Evolutionary conservation across 2,329 filamentous ascomycete genomes (phyloP), one percentile per base, ranked within the genome.

Genomic region (Sarocladium brachiariae): DNA sequence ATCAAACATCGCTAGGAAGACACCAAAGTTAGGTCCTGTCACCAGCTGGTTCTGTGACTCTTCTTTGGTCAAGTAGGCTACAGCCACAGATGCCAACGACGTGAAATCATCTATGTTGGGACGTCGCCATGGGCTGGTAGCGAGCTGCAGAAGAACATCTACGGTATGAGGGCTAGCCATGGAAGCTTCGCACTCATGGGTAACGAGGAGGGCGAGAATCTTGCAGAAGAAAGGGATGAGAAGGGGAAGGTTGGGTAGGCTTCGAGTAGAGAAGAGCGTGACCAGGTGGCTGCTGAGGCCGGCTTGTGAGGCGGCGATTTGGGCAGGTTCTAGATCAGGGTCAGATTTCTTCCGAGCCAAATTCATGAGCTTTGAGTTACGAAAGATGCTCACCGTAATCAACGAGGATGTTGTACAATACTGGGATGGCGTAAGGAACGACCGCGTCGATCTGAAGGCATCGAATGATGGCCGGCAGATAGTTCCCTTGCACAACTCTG

Each of bases 361-460:
- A 16, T 21, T 24, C 18, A 51, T 63, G 38, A 64, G 58, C 11
- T n/a, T 33, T 2, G 1, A 41, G 2, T n/a, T 18, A 43, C 14
- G 30, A 49, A 11, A 4, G 16, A 24, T 16, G 23, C 71, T 65
- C 61, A 83, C 80, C 78, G 59, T 82, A 84, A 59, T 85, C 81
- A 13, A 84, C 73, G 50, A 80, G 74, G 45, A 83, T 71, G 58
- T 85, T 85, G 63, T 77, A 82, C 3, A 84, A 64, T 7, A 84
- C 81, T 0, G 80, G 77, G 35, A 84, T 73, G 31, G 72, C 70
- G 59, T 79, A 78, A 0, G 70, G 63, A 7, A 81, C 63, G 16
- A 83, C 56, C 0, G 65, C 62, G 46, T 78, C 71, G 33, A 78
- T 63, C 13, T 65, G 56, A 8, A 84, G 63, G 31, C 78, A 68